Conservation (phyloP, 2,329 filamentous ascomycete species). For the Monascus ruber region DNA sequence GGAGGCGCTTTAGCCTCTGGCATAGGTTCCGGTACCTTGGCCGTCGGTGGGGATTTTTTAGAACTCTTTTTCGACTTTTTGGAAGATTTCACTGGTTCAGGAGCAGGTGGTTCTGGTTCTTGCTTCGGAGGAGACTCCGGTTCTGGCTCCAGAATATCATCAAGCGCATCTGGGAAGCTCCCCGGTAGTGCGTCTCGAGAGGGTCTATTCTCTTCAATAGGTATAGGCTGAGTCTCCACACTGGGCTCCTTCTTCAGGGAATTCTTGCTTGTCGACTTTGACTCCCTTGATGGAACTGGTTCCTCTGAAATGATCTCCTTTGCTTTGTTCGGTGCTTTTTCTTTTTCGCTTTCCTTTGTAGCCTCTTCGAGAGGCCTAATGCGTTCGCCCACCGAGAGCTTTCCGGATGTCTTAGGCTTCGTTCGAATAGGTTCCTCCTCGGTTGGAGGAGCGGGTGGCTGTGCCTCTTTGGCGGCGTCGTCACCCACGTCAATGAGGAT, state of each 20-base stretch:
- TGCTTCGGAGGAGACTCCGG: slow-evolving; percentile 12
- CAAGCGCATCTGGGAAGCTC: slow-evolving; percentile 45
- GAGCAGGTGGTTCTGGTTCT: slow-evolving; percentile 8
- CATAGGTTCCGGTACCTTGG: slow-evolving; percentile 11
- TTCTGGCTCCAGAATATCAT: slow-evolving; percentile 30
- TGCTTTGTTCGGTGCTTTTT: slow-evolving; percentile 25
- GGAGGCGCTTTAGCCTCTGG: slow-evolving; percentile 21
- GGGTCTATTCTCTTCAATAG: slow-evolving; percentile 23
- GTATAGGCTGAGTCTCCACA: slow-evolving; percentile 8
- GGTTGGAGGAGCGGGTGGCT: slow-evolving; percentile 23
- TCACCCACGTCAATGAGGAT: slow-evolving; percentile 27
- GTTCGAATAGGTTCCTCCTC: slow-evolving; percentile 29
- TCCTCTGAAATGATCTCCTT: slow-evolving; percentile 13
- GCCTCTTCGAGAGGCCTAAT: slow-evolving; percentile 38
- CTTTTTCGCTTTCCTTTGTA: slow-evolving; percentile 30
- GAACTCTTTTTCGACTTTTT: slow-evolving; percentile 24
- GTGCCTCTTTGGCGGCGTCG: slow-evolving; percentile 17
- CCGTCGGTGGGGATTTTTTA: slow-evolving; percentile 1
- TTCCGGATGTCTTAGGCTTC: slow-evolving; percentile 30
- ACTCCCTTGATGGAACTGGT: slow-evolving; percentile 6
- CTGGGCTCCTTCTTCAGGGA: slow-evolving; percentile 10
- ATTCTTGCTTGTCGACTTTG: slow-evolving; percentile 11
- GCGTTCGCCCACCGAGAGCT: slow-evolving; percentile 41
- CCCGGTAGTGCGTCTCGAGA: slow-evolving; percentile 41
- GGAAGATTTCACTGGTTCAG: slow-evolving; percentile 20